Evolutionary conservation across 139 green algal species (phyloP).

Genomic region (Limnomonas spitsbergensis): DNA sequence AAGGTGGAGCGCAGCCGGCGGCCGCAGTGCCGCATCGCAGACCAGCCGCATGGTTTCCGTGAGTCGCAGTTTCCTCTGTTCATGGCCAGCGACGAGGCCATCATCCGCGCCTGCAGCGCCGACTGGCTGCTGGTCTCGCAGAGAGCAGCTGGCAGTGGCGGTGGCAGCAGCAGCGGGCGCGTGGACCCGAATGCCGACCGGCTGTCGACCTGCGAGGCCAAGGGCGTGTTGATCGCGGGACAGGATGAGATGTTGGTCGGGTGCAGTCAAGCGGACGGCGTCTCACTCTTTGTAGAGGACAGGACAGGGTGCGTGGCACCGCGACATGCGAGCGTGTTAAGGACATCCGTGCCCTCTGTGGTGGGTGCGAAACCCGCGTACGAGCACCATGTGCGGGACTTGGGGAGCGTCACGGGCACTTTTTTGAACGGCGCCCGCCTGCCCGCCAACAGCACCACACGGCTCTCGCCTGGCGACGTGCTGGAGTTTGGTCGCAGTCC

Average conservation of each 20-base stretch:
- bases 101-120: conserved; percentile 58
- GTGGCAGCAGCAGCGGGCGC: neutral
- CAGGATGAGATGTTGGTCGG: conserved; percentile 1
- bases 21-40: conserved; percentile 39
- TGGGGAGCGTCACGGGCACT: conserved; percentile 49
- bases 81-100: conserved; percentile 63
- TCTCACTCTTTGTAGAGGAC: conserved; percentile 30
- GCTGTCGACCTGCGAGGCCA: conserved; percentile 29
- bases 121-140: conserved; percentile 73
- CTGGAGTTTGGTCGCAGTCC: conserved; percentile 58
- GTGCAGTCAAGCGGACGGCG: neutral
- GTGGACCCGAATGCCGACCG: neutral
- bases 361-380: neutral
- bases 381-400: conserved; percentile 51
- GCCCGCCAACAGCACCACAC: neutral
- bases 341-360: neutral
- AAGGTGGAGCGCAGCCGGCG: conserved; percentile 34
- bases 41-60: conserved; percentile 67
- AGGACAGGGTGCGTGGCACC: conserved; percentile 20
- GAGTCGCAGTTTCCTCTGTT: conserved; percentile 56
- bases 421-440: conserved; percentile 67
- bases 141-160: neutral
- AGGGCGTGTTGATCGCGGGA: conserved; percentile 38
- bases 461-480: conserved; percentile 54
- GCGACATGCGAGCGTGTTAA: conserved; percentile 32